Conservation (phyloP, 495 filamentous ascomycete genomes). For the Friedmanniomyces endolithicus region DNA sequence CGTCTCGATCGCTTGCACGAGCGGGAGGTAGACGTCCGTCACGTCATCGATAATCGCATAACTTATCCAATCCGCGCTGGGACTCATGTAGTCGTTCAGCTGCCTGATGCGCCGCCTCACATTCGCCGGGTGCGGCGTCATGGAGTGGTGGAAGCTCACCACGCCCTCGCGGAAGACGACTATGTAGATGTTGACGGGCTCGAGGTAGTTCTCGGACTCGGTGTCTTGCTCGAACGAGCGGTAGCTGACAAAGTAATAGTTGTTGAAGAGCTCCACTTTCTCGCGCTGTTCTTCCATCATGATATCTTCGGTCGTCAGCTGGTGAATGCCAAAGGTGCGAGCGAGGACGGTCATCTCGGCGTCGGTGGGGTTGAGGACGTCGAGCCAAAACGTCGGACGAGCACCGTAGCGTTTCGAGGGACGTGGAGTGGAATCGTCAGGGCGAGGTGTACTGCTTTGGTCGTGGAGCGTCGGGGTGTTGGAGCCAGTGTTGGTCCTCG, state of each 20-base stretch:
- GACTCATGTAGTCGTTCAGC: slow-evolving; percentile 82
- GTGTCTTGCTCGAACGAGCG: slow-evolving; percentile 90
- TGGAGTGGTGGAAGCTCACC: slow-evolving; percentile 87
- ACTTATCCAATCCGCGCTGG: slow-evolving; percentile 94
- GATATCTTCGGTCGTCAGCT: slow-evolving; percentile 89
- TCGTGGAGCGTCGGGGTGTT: slow-evolving; percentile 8
- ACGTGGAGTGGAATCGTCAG: slow-evolving; percentile 1
- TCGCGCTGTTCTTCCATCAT: slow-evolving; percentile 93
- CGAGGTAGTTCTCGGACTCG: slow-evolving; percentile 74
- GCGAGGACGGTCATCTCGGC: slow-evolving; percentile 83
- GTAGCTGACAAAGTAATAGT: slow-evolving; percentile 98
- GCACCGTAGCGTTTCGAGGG: slow-evolving; percentile 59
- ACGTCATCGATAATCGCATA: slow-evolving; percentile 98
- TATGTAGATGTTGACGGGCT: slow-evolving; percentile 94
- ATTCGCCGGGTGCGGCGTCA: slow-evolving; percentile 88
- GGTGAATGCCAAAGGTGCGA: slow-evolving; percentile 89
- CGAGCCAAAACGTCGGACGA: slow-evolving; percentile 90
- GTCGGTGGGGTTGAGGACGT: slow-evolving; percentile 80
- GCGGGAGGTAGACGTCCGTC: slow-evolving; percentile 83
- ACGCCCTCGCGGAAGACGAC: slow-evolving; percentile 94
- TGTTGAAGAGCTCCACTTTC: slow-evolving; percentile 91
- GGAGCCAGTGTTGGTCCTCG: slow-evolving; percentile 2
- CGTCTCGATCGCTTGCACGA: slow-evolving; percentile 64
- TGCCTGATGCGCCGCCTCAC: slow-evolving; percentile 87
- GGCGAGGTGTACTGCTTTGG: slow-evolving; percentile 17